Base-by-base conservation (phyloP, 208 protist species). In the Strigomonas culicis region DNA sequence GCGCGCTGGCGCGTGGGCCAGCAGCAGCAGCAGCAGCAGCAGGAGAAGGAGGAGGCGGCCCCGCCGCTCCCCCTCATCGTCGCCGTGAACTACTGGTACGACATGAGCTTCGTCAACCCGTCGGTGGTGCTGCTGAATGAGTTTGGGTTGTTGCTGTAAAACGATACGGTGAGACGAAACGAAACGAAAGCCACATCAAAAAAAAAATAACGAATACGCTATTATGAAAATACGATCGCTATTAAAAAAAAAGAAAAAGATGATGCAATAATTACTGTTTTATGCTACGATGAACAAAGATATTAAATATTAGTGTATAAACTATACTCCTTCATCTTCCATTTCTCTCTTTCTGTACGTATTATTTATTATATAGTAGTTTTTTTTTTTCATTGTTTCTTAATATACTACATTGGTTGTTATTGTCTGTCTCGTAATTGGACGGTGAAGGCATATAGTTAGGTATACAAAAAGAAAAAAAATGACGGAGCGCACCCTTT, bases 11-110 rank as follows among this genome's bases (percentile, higher is more conserved):
- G 56, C 2, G 70, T 68, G 32, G 36, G 36, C 50, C 51, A 68
- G 25, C 47, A 59, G 39, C 47, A 19, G 36, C 17, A 41, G 60
- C 17, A 0, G 61, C 19, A 41, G 25, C 8, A 59, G 13, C 13
- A 32, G 53, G 19, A 59, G 8, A 8, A 4, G 56, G 10, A 21
- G 11, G 46, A 24, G 27, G 43, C 49, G 17, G 68, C 27, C 7
- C 50, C 30, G 4, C 27, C 47, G 4, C 74, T 94, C 19, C 84
- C 84, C n/a, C 77, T 90, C 10, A 88, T 90, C 41, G 87, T 91
- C 0, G 93, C 93, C 3, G 93, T 97, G 22, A 97, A 97, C 74
- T 97, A 96, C 69, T 97, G 93, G 91, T 96, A 88, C 65, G 88
- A 96, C 69, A 97, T 96, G 88, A 89, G 79, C 59, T 94, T 91